These are phyloP conservation scores for Stephania cephalantha DNA, from an alignment of 164 flowering plant species.

Conservation along the genomic window DNA sequence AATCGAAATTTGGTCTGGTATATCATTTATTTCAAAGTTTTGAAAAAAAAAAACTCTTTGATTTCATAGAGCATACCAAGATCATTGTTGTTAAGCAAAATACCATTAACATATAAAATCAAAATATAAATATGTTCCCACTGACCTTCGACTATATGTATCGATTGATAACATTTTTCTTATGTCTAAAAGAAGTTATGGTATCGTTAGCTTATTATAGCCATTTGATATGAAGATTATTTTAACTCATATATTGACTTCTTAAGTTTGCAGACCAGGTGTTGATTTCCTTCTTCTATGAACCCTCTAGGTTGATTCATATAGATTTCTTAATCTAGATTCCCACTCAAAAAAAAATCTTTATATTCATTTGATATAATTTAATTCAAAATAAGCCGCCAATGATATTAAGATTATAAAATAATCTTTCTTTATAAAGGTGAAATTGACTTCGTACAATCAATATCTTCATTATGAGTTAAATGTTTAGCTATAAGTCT, in stretches of 20 bases:
- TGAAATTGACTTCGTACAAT: neutral
- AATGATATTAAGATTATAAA: neutral
- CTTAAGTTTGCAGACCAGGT: no score
- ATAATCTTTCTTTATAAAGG: neutral
- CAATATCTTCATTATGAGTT: neutral
- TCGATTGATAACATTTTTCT: neutral
- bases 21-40: no score
- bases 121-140: neutral
- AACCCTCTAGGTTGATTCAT: neutral
- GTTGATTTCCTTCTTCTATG: neutral
- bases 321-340: neutral
- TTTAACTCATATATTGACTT: neutral
- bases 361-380: neutral
- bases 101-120: no score
- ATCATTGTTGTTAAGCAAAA: no score
- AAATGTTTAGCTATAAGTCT: conserved; percentile 5
- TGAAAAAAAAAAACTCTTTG: no score
- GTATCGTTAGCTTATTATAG: neutral
- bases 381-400: neutral
- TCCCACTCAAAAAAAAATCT: neutral
- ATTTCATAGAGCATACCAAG: no score
- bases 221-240: neutral
- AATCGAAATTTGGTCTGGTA: neutral
- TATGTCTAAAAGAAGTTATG: neutral
- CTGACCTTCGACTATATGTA: neutral